A percentile compares a stretch with the other conserved stretches of the same genome.
phyloP scores from a whole-genome alignment of 176 grass and related monocot genomes.

The maize (Zea mays) region Zm-B73-REFERENCE-NAM-5.0 NC_050105.1:127618001-127618500 shows the following conservation, averaged over 20 bases:
- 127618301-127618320: not conserved
- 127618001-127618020: too few relatives aligned
- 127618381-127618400: not conserved
- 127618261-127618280: too few relatives aligned
- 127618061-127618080: too few relatives aligned
- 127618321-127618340: not conserved
- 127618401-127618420: not conserved
- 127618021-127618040: too few relatives aligned
- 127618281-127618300: not conserved
- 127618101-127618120: too few relatives aligned
- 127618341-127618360: not conserved
- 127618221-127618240: not conserved
- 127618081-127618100: too few relatives aligned
- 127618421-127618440: too few relatives aligned
- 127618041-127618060: too few relatives aligned
- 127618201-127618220: not conserved
- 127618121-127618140: too few relatives aligned
- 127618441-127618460: too few relatives aligned
- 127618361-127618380: not conserved
- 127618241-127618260: not conserved
- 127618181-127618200: not conserved
- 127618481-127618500: too few relatives aligned
- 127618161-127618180: slow-evolving; percentile 2
- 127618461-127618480: too few relatives aligned
- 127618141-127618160: not conserved